A percentile compares a stretch with the other conserved stretches of the same genome.
phyloP scores from a whole-genome alignment of 352 stramenopile genomes.

The Pseudoperonospora humuli region DNA sequence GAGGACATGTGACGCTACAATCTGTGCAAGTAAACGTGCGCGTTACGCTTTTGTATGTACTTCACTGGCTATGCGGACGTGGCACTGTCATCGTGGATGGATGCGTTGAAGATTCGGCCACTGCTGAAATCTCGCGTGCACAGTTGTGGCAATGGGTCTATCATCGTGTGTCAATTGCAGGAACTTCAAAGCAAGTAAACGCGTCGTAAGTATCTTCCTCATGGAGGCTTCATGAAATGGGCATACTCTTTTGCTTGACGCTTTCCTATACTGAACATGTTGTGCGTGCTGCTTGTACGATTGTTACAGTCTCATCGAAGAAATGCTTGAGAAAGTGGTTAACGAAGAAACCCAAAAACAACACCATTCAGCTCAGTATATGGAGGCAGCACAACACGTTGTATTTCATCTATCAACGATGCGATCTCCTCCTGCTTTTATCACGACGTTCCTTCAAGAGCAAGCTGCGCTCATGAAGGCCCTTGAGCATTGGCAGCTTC shows the following conservation, averaged over 20 bases:
- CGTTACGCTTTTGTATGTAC: conserved; percentile 86
- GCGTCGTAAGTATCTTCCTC: conserved; percentile 22
- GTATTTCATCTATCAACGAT: conserved; percentile 56
- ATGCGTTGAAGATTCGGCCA: conserved; percentile 92
- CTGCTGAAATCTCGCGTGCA: conserved; percentile 89
- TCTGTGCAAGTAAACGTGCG: conserved; percentile 83
- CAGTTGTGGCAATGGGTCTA: conserved; percentile 88
- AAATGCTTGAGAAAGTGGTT: conserved; percentile 35
- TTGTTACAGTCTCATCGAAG: conserved; percentile 34
- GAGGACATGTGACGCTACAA: conserved; percentile 58
- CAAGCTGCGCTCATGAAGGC: conserved; percentile 41
- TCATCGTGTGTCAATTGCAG: conserved; percentile 41
- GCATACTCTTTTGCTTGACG: not conserved
- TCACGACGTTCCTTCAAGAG: conserved; percentile 66
- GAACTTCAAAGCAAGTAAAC: conserved; percentile 19
- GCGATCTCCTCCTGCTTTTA: conserved; percentile 45
- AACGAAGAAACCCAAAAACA: conserved; percentile 20
- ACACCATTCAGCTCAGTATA: conserved; percentile 18
- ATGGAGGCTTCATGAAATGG: not conserved
- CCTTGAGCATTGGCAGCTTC: conserved; percentile 8
- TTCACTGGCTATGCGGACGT: conserved; percentile 85
- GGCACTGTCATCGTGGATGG: conserved; percentile 89
- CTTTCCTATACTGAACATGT: not conserved
- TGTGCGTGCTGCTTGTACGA: not conserved
- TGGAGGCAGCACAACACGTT: conserved; percentile 44